Evolutionary conservation across 2,329 filamentous ascomycete species (phyloP).

Genomic region (Harringtonia lauricola): DNA sequence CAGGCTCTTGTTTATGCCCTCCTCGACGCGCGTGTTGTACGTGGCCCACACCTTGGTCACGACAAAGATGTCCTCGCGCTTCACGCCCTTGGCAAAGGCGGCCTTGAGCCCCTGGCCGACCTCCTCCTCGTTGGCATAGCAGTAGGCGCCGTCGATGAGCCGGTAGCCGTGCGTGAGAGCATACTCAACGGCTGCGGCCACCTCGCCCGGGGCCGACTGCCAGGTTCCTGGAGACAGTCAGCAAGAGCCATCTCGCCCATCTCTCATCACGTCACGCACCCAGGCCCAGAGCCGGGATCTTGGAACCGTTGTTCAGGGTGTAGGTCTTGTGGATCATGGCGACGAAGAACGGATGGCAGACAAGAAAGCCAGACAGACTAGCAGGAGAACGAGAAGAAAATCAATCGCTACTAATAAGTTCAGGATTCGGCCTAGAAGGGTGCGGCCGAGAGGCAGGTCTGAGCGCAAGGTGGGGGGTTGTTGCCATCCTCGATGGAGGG

Average conservation of each 20-base stretch:
- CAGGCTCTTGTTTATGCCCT: constrained; percentile 62
- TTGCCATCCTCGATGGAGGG: no score
- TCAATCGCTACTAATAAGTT: no score
- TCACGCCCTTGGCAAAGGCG: constrained; percentile 58
- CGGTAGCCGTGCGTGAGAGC: constrained; percentile 47
- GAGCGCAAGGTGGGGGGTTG: no score
- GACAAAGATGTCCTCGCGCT: constrained; percentile 71
- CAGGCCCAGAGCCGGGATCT: constrained; percentile 53
- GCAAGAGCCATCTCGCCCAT: no score
- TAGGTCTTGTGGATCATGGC: constrained; percentile 45
- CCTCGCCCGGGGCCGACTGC: constrained; percentile 49
- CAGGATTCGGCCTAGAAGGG: no score
- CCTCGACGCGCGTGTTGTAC: constrained; percentile 59
- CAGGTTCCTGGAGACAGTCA: constrained; percentile 42
- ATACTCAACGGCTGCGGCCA: constrained; percentile 44
- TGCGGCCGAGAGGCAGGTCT: no score
- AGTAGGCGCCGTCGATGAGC: constrained; percentile 62
- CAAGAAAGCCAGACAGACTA: background rate
- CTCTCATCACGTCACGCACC: no score
- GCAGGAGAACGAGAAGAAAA: background rate
- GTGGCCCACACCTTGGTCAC: constrained; percentile 81
- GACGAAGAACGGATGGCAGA: background rate
- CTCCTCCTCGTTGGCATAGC: constrained; percentile 73
- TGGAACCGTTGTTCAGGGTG: constrained; percentile 52
- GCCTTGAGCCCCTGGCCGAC: constrained; percentile 69